Evolutionary conservation across 495 filamentous ascomycete genomes (phyloP).

Genomic region (Penicillium longicatenatum): DNA sequence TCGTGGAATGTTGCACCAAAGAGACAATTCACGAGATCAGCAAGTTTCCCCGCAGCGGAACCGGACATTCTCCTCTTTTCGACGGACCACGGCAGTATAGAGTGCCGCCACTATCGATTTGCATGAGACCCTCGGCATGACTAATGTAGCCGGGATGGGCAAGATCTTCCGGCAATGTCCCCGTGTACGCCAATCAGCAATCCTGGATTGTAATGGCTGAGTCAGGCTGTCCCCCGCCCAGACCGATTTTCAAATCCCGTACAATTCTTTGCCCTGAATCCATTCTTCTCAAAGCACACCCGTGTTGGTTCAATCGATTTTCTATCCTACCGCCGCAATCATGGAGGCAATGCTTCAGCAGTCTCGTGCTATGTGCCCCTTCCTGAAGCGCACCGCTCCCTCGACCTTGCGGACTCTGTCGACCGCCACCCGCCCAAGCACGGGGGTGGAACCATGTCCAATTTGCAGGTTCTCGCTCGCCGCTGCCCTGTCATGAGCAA

Average conservation of each 20-base stretch:
- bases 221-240: slow-evolving; percentile 5
- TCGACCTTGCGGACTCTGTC: slow-evolving; percentile 86
- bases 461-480: slow-evolving; percentile 89
- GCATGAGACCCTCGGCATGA: not conserved
- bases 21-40: not conserved
- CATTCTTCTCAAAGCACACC: not conserved
- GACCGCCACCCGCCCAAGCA: slow-evolving; percentile 68
- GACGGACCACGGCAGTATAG: not conserved
- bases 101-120: not conserved
- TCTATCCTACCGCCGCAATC: slow-evolving; percentile 7
- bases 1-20: not conserved
- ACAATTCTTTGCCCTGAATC: slow-evolving; percentile 3
- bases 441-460: slow-evolving; percentile 92
- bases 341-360: slow-evolving; percentile 97
- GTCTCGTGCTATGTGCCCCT: slow-evolving; percentile 93
- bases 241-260: slow-evolving; percentile 3
- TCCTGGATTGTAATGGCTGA: slow-evolving; percentile 2
- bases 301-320: not conserved
- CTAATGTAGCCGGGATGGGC: not conserved
- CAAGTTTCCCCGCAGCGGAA: not conserved
- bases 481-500: slow-evolving; percentile 99
- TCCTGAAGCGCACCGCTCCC: slow-evolving; percentile 91
- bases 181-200: slow-evolving; percentile 10
- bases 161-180: slow-evolving; percentile 4
- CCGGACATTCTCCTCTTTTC: not conserved